Evolutionary conservation across 805 yeast genomes (phyloP).

Genomic region (Blastobotrys terrestris): DNA sequence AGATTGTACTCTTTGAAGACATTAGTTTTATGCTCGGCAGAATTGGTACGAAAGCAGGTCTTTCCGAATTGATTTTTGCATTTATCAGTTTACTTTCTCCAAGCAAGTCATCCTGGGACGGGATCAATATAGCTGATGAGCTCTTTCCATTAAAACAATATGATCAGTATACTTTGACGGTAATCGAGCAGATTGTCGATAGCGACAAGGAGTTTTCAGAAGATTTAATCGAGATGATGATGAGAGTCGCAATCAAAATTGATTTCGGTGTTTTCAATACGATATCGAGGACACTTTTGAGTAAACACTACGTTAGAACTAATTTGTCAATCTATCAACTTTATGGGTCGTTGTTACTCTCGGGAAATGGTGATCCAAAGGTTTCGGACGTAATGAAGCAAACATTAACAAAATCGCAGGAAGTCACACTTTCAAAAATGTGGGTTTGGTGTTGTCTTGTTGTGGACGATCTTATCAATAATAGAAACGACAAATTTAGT

Average conservation of each 20-base stretch:
- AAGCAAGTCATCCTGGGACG: background rate
- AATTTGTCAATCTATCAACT: background rate
- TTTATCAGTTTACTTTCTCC: conserved; percentile 16
- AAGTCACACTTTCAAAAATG: background rate
- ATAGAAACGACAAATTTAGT: background rate
- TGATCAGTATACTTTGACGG: background rate
- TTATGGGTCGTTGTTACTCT: background rate
- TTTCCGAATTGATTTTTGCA: conserved; percentile 12
- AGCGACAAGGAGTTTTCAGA: background rate
- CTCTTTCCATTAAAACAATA: background rate
- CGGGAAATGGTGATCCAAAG: background rate
- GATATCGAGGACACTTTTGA: background rate
- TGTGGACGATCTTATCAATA: background rate
- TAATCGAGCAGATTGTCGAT: background rate
- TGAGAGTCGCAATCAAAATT: background rate
- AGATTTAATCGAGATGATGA: background rate
- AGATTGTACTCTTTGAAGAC: conserved; percentile 19
- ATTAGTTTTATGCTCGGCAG: conserved; percentile 13
- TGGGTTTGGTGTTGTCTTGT: background rate
- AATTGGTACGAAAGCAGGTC: conserved; percentile 2
- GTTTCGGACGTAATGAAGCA: background rate
- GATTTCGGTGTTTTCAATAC: background rate
- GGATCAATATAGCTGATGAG: background rate
- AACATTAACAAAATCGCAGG: background rate
- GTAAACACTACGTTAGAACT: background rate